A percentile compares a stretch with the other conserved stretches of the same genome.
These are phyloP conservation scores for Alternaria alternata DNA, from an alignment of 2,329 filamentous ascomycete species.

Conservation along the genomic window DNA sequence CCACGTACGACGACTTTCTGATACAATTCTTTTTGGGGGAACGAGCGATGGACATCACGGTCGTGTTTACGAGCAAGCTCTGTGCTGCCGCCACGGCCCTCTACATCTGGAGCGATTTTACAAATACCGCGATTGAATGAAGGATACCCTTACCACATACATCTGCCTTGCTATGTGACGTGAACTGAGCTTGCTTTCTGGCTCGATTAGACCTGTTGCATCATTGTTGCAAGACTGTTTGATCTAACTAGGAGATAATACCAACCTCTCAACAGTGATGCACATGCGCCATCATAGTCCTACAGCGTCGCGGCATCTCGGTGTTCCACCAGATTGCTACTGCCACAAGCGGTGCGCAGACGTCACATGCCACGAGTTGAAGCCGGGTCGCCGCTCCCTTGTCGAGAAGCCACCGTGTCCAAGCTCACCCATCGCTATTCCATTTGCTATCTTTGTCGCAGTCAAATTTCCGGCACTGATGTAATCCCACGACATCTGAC, in stretches of 20 bases:
- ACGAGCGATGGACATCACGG: constrained; percentile 28
- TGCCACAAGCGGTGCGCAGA: constrained; percentile 16
- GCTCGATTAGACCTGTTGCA: not conserved
- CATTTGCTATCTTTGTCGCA: constrained; percentile 30
- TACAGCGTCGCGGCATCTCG: constrained; percentile 23
- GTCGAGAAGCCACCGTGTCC: constrained; percentile 22
- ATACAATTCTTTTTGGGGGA: constrained; percentile 24
- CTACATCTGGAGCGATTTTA: constrained; percentile 4
- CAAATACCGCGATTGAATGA: constrained; percentile 10
- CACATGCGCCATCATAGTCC: not conserved
- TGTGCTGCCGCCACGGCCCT: constrained; percentile 13
- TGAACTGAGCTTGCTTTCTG: not conserved
- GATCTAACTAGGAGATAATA: not conserved
- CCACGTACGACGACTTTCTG: constrained; percentile 9
- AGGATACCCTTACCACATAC: constrained; percentile 4
- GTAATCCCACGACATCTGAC: constrained; percentile 44
- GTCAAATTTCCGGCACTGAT: constrained; percentile 25
- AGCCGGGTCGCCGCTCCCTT: constrained; percentile 26
- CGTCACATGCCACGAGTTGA: constrained; percentile 34
- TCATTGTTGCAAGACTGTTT: not conserved
- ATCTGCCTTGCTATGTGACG: not conserved
- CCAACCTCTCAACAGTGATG: not conserved
- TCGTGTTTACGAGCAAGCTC: constrained; percentile 10
- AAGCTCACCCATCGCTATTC: constrained; percentile 29
- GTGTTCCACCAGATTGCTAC: constrained; percentile 24